These are phyloP conservation scores for Globisporangium viniferum DNA, from an alignment of 352 stramenopile genomes.

Conservation along the genomic window DNA sequence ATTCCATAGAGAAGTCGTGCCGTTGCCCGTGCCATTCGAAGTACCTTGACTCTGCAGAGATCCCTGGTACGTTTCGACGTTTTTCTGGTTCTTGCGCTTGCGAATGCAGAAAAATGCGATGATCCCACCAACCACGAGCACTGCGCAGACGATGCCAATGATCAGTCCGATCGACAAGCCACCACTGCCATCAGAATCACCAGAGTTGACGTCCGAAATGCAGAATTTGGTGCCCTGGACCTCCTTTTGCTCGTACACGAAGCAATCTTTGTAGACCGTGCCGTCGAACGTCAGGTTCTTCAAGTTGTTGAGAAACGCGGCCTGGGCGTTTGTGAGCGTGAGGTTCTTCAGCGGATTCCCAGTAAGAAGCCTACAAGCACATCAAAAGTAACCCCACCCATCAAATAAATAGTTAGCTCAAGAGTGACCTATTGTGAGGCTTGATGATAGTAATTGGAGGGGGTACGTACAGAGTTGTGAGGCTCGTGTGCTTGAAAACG, in stretches of 20 bases:
- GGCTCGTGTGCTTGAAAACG: slow-evolving; percentile 3
- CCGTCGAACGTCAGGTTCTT: slow-evolving; percentile 6
- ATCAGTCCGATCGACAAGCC: neutral
- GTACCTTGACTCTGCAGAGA: neutral
- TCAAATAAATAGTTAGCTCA: too few relatives aligned
- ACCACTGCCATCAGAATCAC: neutral
- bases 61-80: neutral
- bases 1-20: neutral
- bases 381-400: too few relatives aligned
- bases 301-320: slow-evolving; percentile 1
- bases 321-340: slow-evolving; percentile 1
- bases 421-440: too few relatives aligned
- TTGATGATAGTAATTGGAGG: too few relatives aligned
- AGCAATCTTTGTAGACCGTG: neutral
- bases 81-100: neutral
- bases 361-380: too few relatives aligned
- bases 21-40: neutral
- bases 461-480: neutral
- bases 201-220: neutral
- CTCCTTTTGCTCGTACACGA: neutral
- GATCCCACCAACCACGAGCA: neutral
- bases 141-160: neutral
- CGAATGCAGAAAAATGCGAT: neutral
- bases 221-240: slow-evolving; percentile 3
- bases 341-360: slow-evolving; percentile 2